phyloP scores from a whole-genome alignment of 176 grass and related monocot species.

The Avena eriantha region DNA sequence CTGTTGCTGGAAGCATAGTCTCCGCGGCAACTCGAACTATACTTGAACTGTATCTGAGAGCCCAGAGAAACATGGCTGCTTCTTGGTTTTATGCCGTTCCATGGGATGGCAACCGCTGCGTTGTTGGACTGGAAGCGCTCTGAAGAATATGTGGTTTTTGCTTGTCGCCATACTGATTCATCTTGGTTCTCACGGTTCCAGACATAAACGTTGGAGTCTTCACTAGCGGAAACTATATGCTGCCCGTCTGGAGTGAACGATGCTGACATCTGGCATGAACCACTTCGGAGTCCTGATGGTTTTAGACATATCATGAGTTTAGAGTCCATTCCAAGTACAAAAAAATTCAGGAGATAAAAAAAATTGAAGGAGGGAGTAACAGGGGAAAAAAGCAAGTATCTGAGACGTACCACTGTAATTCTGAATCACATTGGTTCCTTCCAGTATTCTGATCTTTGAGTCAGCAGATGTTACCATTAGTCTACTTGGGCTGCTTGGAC shows the following conservation, averaged over 20 bases:
- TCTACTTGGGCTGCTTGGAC: conserved; percentile 63
- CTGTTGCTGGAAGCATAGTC: conserved; percentile 42
- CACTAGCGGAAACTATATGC: conserved; percentile 72
- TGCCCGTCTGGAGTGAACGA: conserved; percentile 75
- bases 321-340: conserved; percentile 20
- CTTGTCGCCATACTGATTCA: conserved; percentile 50
- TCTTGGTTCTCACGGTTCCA: conserved; percentile 75
- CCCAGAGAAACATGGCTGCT: conserved; percentile 29
- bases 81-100: conserved; percentile 63
- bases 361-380: background rate
- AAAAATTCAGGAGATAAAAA: background rate
- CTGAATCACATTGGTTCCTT: conserved; percentile 68
- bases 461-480: conserved; percentile 90
- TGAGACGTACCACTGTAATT: conserved; percentile 82
- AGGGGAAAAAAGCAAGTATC: conserved; percentile 23
- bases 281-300: conserved; percentile 62
- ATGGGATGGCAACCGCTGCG: conserved; percentile 74
- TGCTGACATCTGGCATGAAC: conserved; percentile 63
- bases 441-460: conserved; percentile 82
- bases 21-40: conserved; percentile 17
- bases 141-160: conserved; percentile 74
- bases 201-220: conserved; percentile 83
- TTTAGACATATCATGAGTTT: conserved; percentile 36
- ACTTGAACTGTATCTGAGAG: conserved; percentile 35
- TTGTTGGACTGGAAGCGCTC: conserved; percentile 71